A percentile compares a stretch with the other conserved stretches of the same genome.
These are phyloP conservation scores for Puccinia triticina DNA, from an alignment of 1,284 basidiomycete species.

Conservation along the genomic window DNA sequence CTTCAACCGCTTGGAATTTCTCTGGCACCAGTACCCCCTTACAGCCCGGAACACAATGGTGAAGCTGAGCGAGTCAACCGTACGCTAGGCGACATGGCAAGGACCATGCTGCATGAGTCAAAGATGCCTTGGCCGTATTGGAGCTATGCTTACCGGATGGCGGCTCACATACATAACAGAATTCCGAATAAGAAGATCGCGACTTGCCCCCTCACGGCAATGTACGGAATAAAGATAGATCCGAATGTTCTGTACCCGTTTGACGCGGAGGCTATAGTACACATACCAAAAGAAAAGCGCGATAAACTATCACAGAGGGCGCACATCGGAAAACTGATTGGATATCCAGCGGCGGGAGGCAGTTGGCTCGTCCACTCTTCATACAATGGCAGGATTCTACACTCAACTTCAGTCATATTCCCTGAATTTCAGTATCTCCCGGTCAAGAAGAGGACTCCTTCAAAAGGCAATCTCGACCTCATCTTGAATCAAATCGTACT, in stretches of 20 bases:
- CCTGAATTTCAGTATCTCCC: not conserved
- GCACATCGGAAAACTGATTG: too few relatives aligned
- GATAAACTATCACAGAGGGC: too few relatives aligned
- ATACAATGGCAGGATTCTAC: not conserved
- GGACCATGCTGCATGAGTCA: slow-evolving; percentile 8
- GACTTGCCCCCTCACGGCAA: too few relatives aligned
- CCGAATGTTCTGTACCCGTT: too few relatives aligned
- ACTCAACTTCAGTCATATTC: not conserved
- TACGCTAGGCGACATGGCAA: slow-evolving; percentile 13
- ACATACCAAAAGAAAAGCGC: too few relatives aligned
- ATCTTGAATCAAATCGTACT: not conserved
- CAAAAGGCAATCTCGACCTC: too few relatives aligned
- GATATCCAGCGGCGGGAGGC: too few relatives aligned
- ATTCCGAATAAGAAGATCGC: not conserved
- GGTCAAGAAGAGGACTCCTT: not conserved
- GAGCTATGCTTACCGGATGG: not conserved
- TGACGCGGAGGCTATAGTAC: too few relatives aligned
- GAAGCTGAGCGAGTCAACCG: slow-evolving; percentile 22
- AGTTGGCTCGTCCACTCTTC: not conserved
- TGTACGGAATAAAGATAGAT: too few relatives aligned
- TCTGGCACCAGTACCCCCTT: not conserved
- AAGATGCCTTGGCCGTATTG: not conserved
- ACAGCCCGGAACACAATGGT: slow-evolving; percentile 27
- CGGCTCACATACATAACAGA: not conserved
- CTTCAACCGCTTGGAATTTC: not conserved